These are phyloP conservation scores for Cordyceps pruinosa DNA, from an alignment of 2,329 filamentous ascomycete species.

Conservation along the genomic window DNA sequence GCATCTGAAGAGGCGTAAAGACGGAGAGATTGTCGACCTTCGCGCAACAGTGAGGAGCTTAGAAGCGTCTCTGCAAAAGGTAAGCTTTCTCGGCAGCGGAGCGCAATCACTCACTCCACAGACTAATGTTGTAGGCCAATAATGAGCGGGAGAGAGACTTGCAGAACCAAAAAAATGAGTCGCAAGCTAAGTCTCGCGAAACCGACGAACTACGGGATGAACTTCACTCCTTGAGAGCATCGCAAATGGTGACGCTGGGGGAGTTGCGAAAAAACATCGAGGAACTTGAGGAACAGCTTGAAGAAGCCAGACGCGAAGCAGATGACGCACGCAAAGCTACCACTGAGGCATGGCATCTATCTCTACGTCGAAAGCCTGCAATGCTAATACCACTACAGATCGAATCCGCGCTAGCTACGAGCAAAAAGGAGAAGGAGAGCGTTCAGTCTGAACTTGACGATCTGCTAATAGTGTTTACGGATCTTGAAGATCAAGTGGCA, in stretches of 20 bases:
- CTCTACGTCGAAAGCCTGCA: background rate
- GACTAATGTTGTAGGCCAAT: slow-evolving; percentile 29
- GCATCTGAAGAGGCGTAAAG: slow-evolving; percentile 40
- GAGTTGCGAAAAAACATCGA: slow-evolving; percentile 18
- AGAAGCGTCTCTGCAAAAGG: slow-evolving; percentile 57
- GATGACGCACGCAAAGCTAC: slow-evolving; percentile 19
- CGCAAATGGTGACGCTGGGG: slow-evolving; percentile 22
- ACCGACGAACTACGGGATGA: slow-evolving; percentile 31
- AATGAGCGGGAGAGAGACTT: slow-evolving; percentile 47
- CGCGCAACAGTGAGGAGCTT: slow-evolving; percentile 53
- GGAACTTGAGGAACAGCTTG: slow-evolving; percentile 23
- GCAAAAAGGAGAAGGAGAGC: slow-evolving; percentile 55
- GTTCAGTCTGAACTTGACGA: slow-evolving; percentile 73
- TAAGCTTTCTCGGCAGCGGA: slow-evolving; percentile 19
- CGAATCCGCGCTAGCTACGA: slow-evolving; percentile 29
- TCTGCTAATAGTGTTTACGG: slow-evolving; percentile 71
- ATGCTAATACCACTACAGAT: slow-evolving; percentile 19
- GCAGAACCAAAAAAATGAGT: slow-evolving; percentile 37
- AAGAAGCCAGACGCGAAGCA: slow-evolving; percentile 15
- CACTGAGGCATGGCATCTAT: slow-evolving; percentile 20
- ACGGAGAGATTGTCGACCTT: slow-evolving; percentile 58
- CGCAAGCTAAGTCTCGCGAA: slow-evolving; percentile 35
- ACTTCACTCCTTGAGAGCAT: slow-evolving; percentile 28
- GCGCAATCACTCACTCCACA: background rate
- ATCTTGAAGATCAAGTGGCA: slow-evolving; percentile 68